Base-by-base conservation (phyloP, 148 eudicot species). In the Vaccinium vitisidaea region DNA sequence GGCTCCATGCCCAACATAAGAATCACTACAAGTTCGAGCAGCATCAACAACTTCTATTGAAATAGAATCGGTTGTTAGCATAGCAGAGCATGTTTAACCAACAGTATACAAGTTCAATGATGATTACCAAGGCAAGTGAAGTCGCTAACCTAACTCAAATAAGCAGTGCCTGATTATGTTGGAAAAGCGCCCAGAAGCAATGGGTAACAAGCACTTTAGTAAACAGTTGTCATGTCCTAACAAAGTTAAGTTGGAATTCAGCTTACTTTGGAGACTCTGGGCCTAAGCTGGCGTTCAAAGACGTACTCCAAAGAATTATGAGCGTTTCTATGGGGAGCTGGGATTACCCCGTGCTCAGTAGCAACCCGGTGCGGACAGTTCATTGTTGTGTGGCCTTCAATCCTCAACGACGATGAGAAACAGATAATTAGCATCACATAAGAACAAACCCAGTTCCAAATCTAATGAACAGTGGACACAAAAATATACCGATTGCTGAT, bases 331-430 rank as follows among this genome's bases (percentile, higher is more conserved):
- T 84, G 88, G 83, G 96, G 91, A 70, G 98, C 95, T 32, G 99
- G 96, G 83, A 88, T 23, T 48, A 94, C 96, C 67, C 99, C 99
- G 84, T 89, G 91, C 89, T 95, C 99, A 0, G 90, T 91, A 74
- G 99, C 92, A 75, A 95, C 86, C 86, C 98, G 90, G 87, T 97
- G 99, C 46, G 99, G 98, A 84, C 99, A 97, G 49, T 85, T 90
- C 90, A 93, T 88, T 43, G 99, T 97, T 19, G 99, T 97, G 85
- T 97, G 99, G 19, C 99, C 99, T 97, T 89, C 89, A 90, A 88
- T 82, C 71, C 79, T 84, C 84, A 73, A 63, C 56, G 52, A 58
- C 2, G 54, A 80, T 2, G 59, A 21, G 73, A 80, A 59, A 80
- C 53, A 52, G 50, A 25, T 50, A 52, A 50, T 48, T 50, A 27